Conservation (phyloP, 2,329 filamentous ascomycete genomes). For the Diaporthe nobilis region DNA sequence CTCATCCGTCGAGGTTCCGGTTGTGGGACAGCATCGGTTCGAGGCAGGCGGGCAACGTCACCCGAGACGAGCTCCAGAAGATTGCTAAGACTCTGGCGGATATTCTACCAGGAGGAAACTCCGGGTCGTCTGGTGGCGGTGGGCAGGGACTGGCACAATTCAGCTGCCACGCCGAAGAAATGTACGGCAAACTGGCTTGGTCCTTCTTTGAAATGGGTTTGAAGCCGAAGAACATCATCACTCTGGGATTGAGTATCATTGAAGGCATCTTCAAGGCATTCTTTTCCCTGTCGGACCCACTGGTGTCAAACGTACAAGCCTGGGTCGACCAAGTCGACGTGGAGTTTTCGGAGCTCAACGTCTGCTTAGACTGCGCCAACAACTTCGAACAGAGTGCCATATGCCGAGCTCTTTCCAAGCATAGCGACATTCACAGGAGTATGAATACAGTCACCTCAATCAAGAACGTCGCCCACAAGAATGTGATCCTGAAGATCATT, state of each 20-base stretch:
- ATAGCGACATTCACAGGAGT: background rate
- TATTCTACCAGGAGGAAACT: background rate
- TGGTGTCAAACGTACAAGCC: background rate
- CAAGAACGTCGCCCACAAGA: slow-evolving; percentile 8
- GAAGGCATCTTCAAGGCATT: background rate
- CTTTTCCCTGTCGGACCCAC: background rate
- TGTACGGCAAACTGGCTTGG: background rate
- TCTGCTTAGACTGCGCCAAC: background rate
- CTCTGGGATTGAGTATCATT: background rate
- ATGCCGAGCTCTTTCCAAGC: background rate
- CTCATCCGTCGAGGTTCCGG: background rate
- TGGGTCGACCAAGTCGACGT: background rate
- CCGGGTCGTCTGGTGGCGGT: background rate
- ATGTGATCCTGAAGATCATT: background rate
- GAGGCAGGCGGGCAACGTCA: background rate
- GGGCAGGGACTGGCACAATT: background rate
- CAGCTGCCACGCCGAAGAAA: background rate
- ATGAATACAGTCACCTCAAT: background rate
- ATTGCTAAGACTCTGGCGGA: background rate
- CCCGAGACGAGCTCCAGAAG: background rate
- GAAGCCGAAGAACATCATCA: background rate
- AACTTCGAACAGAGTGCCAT: background rate
- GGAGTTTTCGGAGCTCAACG: background rate
- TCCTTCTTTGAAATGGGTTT: background rate
- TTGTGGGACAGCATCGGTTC: no score